Base-by-base conservation (phyloP, 495 filamentous ascomycete genomes). In the Opeltia flavorubescens region DNA sequence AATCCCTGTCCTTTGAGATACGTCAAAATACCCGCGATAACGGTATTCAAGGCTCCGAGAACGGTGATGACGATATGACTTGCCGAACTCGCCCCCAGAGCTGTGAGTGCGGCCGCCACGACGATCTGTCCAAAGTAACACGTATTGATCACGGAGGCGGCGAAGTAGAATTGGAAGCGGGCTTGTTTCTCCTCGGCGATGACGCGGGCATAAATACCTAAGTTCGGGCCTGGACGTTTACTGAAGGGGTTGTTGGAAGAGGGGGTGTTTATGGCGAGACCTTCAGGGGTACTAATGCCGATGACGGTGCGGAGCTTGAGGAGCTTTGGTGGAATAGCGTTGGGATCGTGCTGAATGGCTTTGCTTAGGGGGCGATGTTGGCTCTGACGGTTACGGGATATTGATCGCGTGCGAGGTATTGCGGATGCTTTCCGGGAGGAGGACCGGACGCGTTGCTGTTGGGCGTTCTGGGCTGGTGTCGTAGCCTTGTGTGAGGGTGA, bases 41-140 rank as follows among this genome's bases (percentile, higher is more conserved):
- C 70, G 9, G 77, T 81, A 51, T 80, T 80, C 50, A 81, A 67
- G 4, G 75, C 75, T 2, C 78, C 78, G 29, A 83, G 78, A 1
- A 69, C 70, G 0, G 77, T 81, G 24, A 81, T 62, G 21, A 69
- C 71, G 0, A 67, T 60, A 50, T 76, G 68, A 13, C 66, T 67
- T 12, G 71, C 71, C 13, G 67, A 65, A 0, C 74, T 71, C 5
- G 78, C 78, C 26, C 78, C 77, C 34, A 80, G 61, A 0, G 77
- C 77, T 2, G 78, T 83, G 28, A 83, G 56, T 2, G 78, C 68
- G 0, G 78, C 77, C 0, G 74, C 76, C 4, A 81, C 68, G 2
- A 81, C 61, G 43, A 82, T 72, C 50, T 82, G 78, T 3, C 75
- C 55, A 28, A 68, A 66, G 28, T 79, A 66, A 48, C 72, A 77